These are phyloP conservation scores for Cicer cuneatum DNA, from an alignment of 306 rosid genomes.

Conservation along the genomic window DNA sequence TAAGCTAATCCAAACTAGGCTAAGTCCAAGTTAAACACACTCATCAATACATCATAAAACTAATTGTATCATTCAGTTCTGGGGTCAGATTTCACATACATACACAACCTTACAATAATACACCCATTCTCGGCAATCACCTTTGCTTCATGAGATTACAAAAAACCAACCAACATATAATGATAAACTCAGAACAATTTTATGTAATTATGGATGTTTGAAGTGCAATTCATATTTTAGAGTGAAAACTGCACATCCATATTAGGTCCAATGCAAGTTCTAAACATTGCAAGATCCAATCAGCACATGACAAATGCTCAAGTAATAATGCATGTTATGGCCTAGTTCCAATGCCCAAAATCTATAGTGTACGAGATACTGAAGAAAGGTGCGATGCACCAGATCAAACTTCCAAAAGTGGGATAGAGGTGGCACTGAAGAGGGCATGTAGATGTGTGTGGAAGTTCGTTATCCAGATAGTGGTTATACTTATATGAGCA, in stretches of 20 bases:
- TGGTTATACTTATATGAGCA: neutral
- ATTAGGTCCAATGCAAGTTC: neutral
- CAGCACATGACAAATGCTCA: neutral
- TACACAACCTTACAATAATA: neutral
- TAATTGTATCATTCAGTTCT: constrained; percentile 9
- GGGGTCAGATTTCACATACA: constrained; percentile 8
- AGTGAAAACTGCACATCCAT: neutral
- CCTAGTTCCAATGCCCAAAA: neutral
- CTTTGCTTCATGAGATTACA: constrained; percentile 7
- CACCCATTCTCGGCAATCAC: neutral
- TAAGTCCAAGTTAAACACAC: neutral
- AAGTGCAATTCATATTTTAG: neutral
- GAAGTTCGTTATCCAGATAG: neutral
- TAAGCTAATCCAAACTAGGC: neutral
- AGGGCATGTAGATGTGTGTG: neutral
- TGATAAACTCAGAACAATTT: neutral
- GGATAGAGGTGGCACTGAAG: neutral
- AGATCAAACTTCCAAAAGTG: neutral
- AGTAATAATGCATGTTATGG: neutral
- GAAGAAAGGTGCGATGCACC: neutral
- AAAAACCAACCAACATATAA: constrained; percentile 10
- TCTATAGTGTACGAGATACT: neutral
- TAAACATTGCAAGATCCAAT: neutral
- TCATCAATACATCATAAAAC: neutral
- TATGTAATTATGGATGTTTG: neutral